These are phyloP conservation scores for Scedosporium minutisporum DNA, from an alignment of 2,329 filamentous ascomycete genomes.

Conservation along the genomic window DNA sequence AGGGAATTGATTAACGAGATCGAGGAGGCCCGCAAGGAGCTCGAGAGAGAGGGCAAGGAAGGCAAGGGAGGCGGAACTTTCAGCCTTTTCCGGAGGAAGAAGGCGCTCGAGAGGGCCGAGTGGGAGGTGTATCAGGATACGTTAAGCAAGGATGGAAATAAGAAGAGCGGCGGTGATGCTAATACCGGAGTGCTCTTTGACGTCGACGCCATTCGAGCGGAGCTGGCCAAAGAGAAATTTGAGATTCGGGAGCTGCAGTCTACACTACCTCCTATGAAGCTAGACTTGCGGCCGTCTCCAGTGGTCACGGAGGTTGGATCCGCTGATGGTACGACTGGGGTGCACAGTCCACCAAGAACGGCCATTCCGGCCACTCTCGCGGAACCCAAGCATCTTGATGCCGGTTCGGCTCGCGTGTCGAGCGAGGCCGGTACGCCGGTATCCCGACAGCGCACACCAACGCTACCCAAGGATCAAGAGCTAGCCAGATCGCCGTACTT, in stretches of 20 bases:
- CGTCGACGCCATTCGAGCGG: constrained; percentile 83
- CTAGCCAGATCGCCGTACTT: constrained; percentile 3
- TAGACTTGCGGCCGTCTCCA: constrained; percentile 38
- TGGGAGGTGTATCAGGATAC: constrained; percentile 91
- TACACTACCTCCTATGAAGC: constrained; percentile 82
- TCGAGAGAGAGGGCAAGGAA: constrained; percentile 70
- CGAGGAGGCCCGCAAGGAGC: constrained; percentile 79
- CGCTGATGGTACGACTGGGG: not conserved
- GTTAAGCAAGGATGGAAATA: constrained; percentile 29
- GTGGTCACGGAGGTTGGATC: not conserved
- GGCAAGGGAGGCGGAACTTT: constrained; percentile 45
- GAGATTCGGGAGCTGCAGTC: constrained; percentile 74
- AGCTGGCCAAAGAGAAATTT: constrained; percentile 61
- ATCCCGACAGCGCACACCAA: constrained; percentile 5
- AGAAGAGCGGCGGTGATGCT: constrained; percentile 26
- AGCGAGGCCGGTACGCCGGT: not conserved
- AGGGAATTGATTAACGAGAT: constrained; percentile 93
- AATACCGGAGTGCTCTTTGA: constrained; percentile 75
- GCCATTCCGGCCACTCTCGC: constrained; percentile 9
- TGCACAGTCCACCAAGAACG: not conserved
- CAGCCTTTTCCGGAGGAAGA: constrained; percentile 74
- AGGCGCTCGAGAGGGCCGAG: constrained; percentile 69
- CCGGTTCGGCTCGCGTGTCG: constrained; percentile 10
- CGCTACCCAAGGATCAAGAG: constrained; percentile 4
- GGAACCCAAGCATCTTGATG: constrained; percentile 30